Evolutionary conservation across 371 early-diverging fungal genomes (phyloP), one percentile per base, ranked within the genome.

Genomic region (Mucor lusitanicus): DNA sequence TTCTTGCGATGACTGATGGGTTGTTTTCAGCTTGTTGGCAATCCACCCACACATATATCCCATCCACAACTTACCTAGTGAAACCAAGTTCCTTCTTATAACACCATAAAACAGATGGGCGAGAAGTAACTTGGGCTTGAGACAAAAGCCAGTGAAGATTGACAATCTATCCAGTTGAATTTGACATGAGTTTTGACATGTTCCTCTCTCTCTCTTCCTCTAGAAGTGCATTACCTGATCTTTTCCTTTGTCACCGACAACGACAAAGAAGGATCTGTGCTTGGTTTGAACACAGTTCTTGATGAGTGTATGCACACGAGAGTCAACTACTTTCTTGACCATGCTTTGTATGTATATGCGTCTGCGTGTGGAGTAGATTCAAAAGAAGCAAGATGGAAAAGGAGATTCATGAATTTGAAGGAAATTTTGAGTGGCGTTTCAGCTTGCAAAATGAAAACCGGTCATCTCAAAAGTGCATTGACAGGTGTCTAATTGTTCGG

Each of bases 61-160:
- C n/a, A n/a, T 13, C 3, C n/a, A 6, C 17, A 50, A 42, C 40
- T 35, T 82, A 88, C 87, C 85, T 92, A 56, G 88, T 94, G 74
- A 97, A 97, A 8, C 97, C 97, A 6, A 99, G 88, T 1, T 97
- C 98, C 80, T 97, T 99, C 77, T 99, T 98, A 86, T 99, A 99
- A 78, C 98, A 98, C 99, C 99, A 99, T 23, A 99, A 88, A 28
- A 99, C 98, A 11, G 91, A 93, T 19, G 99, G 98, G 13, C 97
- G 85, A 9, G 92, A 86, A 3, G 94, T 84, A 15, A 97, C 95
- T 66, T 94, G 89, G 13, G 96, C 94, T 84, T 99, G 97, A 17
- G 96, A 92, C 23, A 98, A 84, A 70, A 99, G 86, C 91, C 94
- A 97, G 81, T 99, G 98, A 66, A 99, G 85, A 69, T 97, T 97